Evolutionary conservation across 306 rosid genomes (phyloP).

Genomic region (Astragalus glycyphyllos): DNA sequence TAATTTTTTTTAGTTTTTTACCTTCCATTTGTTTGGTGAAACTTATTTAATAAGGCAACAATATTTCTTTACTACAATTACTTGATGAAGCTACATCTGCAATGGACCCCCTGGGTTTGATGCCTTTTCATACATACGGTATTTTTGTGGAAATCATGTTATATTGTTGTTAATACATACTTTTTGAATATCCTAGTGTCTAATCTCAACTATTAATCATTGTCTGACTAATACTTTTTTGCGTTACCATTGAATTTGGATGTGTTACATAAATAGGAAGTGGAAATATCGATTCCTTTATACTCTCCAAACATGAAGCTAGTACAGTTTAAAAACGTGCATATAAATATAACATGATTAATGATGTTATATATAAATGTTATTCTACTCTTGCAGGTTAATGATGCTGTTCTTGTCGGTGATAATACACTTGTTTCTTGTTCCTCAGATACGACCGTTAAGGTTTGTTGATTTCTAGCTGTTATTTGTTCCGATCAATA

Average conservation of each 20-base stretch:
- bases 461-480: conserved; percentile 61
- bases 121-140: neutral
- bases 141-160: conserved; percentile 25
- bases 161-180: conserved; percentile 7
- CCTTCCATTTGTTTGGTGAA: conserved; percentile 24
- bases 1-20: neutral
- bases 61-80: conserved; percentile 20
- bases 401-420: conserved; percentile 91
- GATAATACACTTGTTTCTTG: conserved; percentile 91
- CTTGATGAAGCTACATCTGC: conserved; percentile 33
- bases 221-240: conserved; percentile 1
- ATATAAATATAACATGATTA: conserved; percentile 1
- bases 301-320: conserved; percentile 20
- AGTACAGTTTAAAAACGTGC: conserved; percentile 1
- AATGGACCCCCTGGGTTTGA: neutral
- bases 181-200: neutral
- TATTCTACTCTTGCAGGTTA: conserved; percentile 73
- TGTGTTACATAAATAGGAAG: conserved; percentile 5
- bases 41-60: conserved; percentile 10
- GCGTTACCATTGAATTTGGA: conserved; percentile 23
- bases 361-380: conserved; percentile 29
- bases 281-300: conserved; percentile 24
- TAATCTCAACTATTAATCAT: conserved; percentile 18
- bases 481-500: conserved; percentile 18
- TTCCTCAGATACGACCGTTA: conserved; percentile 94